Base-by-base conservation (phyloP, 129 eudicot species). In the Flaveria bidentis region DNA sequence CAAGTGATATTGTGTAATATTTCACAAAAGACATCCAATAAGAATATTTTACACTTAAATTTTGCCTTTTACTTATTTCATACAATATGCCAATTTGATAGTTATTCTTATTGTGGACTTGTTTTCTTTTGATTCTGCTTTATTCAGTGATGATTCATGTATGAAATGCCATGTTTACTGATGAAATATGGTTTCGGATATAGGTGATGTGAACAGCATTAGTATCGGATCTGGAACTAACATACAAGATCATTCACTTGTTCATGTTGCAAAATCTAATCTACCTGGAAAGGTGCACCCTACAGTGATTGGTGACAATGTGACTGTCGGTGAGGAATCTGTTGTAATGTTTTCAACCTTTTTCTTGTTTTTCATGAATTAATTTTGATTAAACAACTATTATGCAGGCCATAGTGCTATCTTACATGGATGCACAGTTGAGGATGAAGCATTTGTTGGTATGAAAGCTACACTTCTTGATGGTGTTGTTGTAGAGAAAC, bases 161-260 rank as follows among this genome's bases (percentile, higher is more conserved):
- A 25, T 60, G 41, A 60, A 60, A 23, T 60, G 17, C 1, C 66
- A 60, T 60, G 39, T 25, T 74, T 33, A 36, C 62, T 33, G 76
- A 58, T 49, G 11, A 67, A 30, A 14, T 76, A 46, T 74, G 22
- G 26, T 50, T 81, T 22, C 63, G 53, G 63, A 26, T 28, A 57
- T 71, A 88, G 93, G 93, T 73, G 90, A 88, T 81, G 90, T 88
- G 77, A 88, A 88, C 83, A 81, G 77, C 83, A 88, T 88, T 75
- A 86, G 85, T 56, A 79, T 88, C 28, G 93, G 93, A 61, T 83
- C 93, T 72, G 90, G 93, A 62, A 88, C 93, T 26, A 88, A 88
- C 53, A 88, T 86, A 67, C 93, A 88, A 72, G 93, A 88, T 85
- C 88, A 88, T 30, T 83, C 93, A 52, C 88, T 88, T 78, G 88